Conservation (phyloP, 139 green algal species). For the Spirogloea muscicola region DNA sequence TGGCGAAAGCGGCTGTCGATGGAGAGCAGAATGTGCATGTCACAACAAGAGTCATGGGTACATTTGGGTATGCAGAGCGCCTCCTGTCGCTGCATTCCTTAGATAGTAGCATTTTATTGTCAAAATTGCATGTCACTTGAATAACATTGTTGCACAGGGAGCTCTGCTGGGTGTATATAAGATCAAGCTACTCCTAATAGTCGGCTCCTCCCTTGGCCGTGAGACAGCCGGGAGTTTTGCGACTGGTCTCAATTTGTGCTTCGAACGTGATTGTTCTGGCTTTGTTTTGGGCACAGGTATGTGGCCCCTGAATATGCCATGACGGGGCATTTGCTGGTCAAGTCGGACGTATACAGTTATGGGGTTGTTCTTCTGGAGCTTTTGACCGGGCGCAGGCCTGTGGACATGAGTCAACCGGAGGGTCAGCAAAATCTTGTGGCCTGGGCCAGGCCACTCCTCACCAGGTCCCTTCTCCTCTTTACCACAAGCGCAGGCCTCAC, state of each 20-base stretch:
- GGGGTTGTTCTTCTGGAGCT: constrained; percentile 59
- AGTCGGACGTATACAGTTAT: constrained; percentile 29
- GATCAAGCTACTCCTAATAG: too few species aligned
- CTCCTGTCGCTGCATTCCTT: too few species aligned
- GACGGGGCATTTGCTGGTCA: constrained; percentile 16
- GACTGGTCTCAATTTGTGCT: too few species aligned
- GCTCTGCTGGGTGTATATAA: too few species aligned
- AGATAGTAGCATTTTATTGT: too few species aligned
- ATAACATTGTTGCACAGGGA: too few species aligned
- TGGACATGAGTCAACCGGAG: constrained; percentile 37
- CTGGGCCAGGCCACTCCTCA: constrained; percentile 7
- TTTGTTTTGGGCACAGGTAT: constrained; percentile 8
- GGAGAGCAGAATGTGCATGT: constrained; percentile 16
- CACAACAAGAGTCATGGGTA: constrained; percentile 44
- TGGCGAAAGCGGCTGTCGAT: constrained; percentile 36
- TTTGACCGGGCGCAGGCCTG: constrained; percentile 45
- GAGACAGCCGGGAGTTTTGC: too few species aligned
- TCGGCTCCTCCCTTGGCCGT: too few species aligned
- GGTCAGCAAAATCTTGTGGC: constrained; percentile 39
- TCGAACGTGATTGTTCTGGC: too few species aligned
- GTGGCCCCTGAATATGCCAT: constrained; percentile 17
- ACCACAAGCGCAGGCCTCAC: too few species aligned
- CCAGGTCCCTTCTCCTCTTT: too few species aligned
- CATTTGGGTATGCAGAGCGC: constrained; percentile 42
- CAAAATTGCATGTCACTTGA: too few species aligned